Base-by-base conservation (phyloP, 176 grass and related monocot species). In the Coix lacrymajobi region DNA sequence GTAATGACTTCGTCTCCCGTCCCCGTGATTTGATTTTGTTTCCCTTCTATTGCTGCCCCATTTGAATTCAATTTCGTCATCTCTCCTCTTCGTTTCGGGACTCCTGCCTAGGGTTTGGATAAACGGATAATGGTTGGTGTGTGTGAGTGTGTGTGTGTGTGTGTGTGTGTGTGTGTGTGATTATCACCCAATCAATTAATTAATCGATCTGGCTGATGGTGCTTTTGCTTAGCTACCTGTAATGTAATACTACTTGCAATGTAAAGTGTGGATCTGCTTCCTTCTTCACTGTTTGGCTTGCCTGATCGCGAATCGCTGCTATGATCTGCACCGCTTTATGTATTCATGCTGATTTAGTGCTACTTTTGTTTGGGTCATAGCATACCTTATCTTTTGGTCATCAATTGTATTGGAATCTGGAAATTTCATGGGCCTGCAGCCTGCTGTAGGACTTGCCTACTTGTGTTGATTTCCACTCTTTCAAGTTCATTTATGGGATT, bases 21-120 rank as follows among this genome's bases (percentile, higher is more conserved):
- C 34, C 7, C 15, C 41, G 41, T 16, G 66, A 56, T 72, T 56
- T 63, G 37, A 56, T 60, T 60, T 76, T 24, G 26, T 81, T 39
- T 71, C 6, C 46, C 65, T 71, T 56, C 4, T 79, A 32, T 78
- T 11, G 56, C 19, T 37, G 2, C 20, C 71, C 22, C 28, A 7
- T 73, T 73, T 75, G 1, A 75, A 38, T 73, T 75, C 4, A 75
- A 28, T 16, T 49, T 48, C 2, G 19, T 17, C n/a, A n/a, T n/a
- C n/a, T n/a, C 72, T 1, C 37, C 3, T 30, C 54, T 19, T 64
- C 17, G 28, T 82, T 72, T 57, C 57, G 57, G 56, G 28, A 69
- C 63, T 71, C 33, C 28, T n/a, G 5, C 10, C 66, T 90, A 90
- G 88, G 78, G 83, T 83, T 86, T 90, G 58, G 83, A 78, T 90